A percentile compares a stretch with the other conserved stretches of the same genome.
phyloP scores from a whole-genome alignment of 257 asterid genomes.

The Primulina huaijiensis region DNA sequence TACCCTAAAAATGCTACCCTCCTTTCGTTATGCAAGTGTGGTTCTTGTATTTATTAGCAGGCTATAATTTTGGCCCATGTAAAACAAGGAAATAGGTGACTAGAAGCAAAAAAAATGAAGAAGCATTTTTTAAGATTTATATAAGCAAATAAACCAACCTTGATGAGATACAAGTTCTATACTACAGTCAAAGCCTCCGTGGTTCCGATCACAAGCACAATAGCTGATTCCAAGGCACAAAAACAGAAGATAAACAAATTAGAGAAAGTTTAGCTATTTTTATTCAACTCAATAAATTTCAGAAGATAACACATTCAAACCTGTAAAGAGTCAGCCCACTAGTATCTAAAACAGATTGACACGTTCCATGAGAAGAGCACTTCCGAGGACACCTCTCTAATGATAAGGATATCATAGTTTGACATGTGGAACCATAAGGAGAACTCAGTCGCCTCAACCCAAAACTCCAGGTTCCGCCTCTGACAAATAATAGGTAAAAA shows the following conservation, averaged over 20 bases:
- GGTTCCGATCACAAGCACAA: slow-evolving; percentile 79
- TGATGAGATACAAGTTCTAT: slow-evolving; percentile 74
- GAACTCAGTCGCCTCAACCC: slow-evolving; percentile 62
- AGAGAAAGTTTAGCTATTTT: slow-evolving; percentile 2
- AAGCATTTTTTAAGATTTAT: background rate
- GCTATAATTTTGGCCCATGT: background rate
- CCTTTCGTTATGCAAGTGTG: background rate
- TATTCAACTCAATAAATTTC: background rate
- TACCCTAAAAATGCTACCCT: background rate
- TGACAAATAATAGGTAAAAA: slow-evolving; percentile 65
- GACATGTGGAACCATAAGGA: slow-evolving; percentile 29
- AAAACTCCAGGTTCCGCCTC: slow-evolving; percentile 84
- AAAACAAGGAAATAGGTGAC: background rate
- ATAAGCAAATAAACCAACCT: slow-evolving; percentile 40
- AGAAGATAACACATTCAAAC: slow-evolving; percentile 32
- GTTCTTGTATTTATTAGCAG: background rate
- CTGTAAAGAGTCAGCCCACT: slow-evolving; percentile 81
- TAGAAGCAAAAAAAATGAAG: slow-evolving; percentile 7
- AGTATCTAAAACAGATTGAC: slow-evolving; percentile 60
- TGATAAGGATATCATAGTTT: slow-evolving; percentile 60
- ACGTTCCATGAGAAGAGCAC: slow-evolving; percentile 81
- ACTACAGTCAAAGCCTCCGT: slow-evolving; percentile 96
- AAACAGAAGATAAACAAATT: slow-evolving; percentile 19
- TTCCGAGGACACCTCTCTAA: slow-evolving; percentile 82
- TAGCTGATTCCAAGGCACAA: slow-evolving; percentile 44